Evolutionary conservation across 1,284 basidiomycete species (phyloP), one percentile per base, ranked within the genome.

Genomic region (Fomes fomentarius): DNA sequence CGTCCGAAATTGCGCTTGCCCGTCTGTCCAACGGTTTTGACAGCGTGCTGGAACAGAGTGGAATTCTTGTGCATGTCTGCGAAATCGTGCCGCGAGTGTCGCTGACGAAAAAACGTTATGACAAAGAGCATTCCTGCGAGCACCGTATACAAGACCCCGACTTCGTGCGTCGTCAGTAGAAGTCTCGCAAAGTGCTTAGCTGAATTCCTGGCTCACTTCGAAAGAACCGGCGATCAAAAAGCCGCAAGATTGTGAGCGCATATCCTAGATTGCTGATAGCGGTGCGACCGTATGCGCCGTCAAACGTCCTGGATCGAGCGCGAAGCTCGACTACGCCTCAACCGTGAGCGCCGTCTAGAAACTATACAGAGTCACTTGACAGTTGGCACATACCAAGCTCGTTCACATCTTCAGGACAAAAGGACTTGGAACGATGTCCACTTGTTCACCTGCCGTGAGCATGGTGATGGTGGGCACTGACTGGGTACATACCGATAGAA

Each of bases 251-350:
- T 0, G 89, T 82, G 52, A 92, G 70, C 5, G 89, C 80, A 65
- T 90, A 93, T 0, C 89, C 86, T 2, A 94, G 76, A 62, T 84
- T 84, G 17, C 83, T 83, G 9, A 94, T 76, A 0, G 90, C 90
- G 1, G 85, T 89, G 25, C 92, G 82, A 28, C 79, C 78, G 66
- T 93, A 94, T 22, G 91, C 91, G 19, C 91, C 91, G 55, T 91
- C 80, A 64, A 92, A 93, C 0, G 91, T 93, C 40, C 91, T 77
- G 61, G 90, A 87, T 26, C 89, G 79, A 1, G 91, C 91, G 19
- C 91, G 80, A 21, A 93, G 71, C 67, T 93, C 90, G 12, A 85
- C 82, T 70, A 34, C n/a, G n/a, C n/a, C n/a, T n/a, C n/a, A n/a
- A n/a, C n/a, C n/a, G n/a, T n/a, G n/a, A n/a, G n/a, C n/a, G n/a